phyloP scores from a whole-genome alignment of 2,329 filamentous ascomycete genomes.

The Neonectria ditissima region DNA sequence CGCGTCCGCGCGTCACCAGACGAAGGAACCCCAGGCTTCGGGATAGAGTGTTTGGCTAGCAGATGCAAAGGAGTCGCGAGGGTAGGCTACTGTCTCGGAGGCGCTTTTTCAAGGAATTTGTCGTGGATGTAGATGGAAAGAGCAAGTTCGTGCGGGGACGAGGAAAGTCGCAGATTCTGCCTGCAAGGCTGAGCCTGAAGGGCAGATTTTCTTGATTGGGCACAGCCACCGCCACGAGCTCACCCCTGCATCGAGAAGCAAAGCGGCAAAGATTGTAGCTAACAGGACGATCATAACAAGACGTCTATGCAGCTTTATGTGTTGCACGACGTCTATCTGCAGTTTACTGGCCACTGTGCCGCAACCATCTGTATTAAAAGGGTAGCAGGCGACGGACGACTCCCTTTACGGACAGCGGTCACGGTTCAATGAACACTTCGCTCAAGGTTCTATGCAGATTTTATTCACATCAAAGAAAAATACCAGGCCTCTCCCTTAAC shows the following conservation, averaged over 20 bases:
- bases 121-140: background rate
- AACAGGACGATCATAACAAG: background rate
- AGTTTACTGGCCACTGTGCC: background rate
- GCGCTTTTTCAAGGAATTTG: background rate
- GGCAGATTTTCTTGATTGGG: background rate
- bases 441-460: too few relatives aligned
- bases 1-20: background rate
- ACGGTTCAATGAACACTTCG: too few relatives aligned
- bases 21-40: background rate
- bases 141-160: conserved; percentile 2
- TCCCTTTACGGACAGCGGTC: too few relatives aligned
- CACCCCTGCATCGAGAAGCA: background rate
- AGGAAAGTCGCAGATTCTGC: background rate
- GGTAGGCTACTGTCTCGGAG: background rate
- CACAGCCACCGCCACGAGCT: conserved; percentile 2
- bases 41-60: background rate
- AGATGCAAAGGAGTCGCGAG: background rate
- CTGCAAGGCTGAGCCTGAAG: background rate
- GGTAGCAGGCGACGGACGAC: too few relatives aligned
- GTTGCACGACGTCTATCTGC: background rate
- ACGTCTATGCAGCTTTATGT: background rate
- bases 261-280: background rate
- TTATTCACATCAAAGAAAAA: too few relatives aligned
- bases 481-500: too few relatives aligned
- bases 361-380: too few relatives aligned